phyloP scores from a whole-genome alignment of 371 early-diverging fungal species.

The Zopfochytrium polystomum region DNA sequence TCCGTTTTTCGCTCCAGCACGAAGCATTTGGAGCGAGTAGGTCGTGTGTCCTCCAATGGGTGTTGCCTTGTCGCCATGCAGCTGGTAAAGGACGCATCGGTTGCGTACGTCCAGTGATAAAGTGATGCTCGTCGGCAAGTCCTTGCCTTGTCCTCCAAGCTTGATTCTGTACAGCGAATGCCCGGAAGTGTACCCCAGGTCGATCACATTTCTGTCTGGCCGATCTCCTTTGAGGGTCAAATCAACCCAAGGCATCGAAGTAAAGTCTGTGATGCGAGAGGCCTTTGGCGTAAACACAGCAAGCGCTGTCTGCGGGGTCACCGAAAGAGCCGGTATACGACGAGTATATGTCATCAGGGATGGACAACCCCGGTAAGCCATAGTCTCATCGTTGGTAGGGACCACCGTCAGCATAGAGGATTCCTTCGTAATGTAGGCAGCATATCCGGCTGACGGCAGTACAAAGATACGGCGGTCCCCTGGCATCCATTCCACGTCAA shows the following conservation, averaged over 20 bases:
- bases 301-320: not conserved
- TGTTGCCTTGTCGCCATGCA: not conserved
- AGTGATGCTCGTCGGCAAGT: slow-evolving; percentile 9
- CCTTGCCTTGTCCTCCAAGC: slow-evolving; percentile 10
- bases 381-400: too few relatives aligned
- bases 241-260: slow-evolving; percentile 25
- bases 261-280: not conserved
- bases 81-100: slow-evolving; percentile 62
- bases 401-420: not conserved
- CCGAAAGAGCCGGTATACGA: not conserved
- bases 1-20: slow-evolving; percentile 69
- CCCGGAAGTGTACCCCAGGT: slow-evolving; percentile 63
- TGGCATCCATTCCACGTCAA: slow-evolving; percentile 23
- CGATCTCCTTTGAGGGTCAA: not conserved
- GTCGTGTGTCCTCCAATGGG: slow-evolving; percentile 75
- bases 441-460: slow-evolving; percentile 4
- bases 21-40: slow-evolving; percentile 60
- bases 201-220: slow-evolving; percentile 47
- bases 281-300: not conserved
- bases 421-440: not conserved
- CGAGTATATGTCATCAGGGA: not conserved
- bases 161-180: slow-evolving; percentile 60
- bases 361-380: too few relatives aligned
- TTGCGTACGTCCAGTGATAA: slow-evolving; percentile 69
- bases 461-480: not conserved